Base-by-base conservation (phyloP, 768 basidiomycete genomes). In the Mrakia blollopis region DNA sequence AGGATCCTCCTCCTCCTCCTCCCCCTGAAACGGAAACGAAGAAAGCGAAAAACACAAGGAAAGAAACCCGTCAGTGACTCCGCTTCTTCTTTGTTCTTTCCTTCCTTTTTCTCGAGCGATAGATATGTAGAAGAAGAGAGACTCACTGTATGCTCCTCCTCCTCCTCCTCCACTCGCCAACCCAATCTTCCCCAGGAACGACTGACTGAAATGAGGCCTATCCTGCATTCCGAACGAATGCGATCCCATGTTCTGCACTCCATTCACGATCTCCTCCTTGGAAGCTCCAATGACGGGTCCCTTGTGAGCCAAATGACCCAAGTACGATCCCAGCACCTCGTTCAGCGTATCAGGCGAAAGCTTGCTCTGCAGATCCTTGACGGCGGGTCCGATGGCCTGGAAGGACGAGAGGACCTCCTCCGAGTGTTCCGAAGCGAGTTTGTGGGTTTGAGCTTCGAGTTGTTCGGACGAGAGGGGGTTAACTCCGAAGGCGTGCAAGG, bases 241-340 rank as follows among this genome's bases (percentile, higher is more conserved):
- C 0, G 84, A 84, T 0, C 89, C 83, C 91, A 92, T 93, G 50
- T 86, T 84, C 82, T 88, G 87, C 72, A 88, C 83, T 23, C 89
- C 90, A 54, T 87, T 83, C 14, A 91, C 78, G 73, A 91, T 82
- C 52, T 84, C 85, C 10, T 81, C 79, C 72, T 85, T 84, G 60
- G 83, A 81, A 3, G 86, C 80, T 39, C 88, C 85, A 67, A 93
- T 80, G 61, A 89, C 86, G 9, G 82, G 82, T 1, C 84, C 74
- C 78, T 88, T 87, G 61, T 87, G 83, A 50, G 89, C 80, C 83
- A 92, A 93, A 85, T 89, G 93, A 0, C 92, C 93, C 28, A 93
- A 83, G 73, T 90, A 82, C 21, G 89, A 88, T 30, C 88, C 85
- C 80, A 92, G 89, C 1, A 90, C 88, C 72, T 89, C 88, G 63